These are phyloP conservation scores for Entonaema liquescens DNA, from an alignment of 495 filamentous ascomycete species.

Conservation along the genomic window DNA sequence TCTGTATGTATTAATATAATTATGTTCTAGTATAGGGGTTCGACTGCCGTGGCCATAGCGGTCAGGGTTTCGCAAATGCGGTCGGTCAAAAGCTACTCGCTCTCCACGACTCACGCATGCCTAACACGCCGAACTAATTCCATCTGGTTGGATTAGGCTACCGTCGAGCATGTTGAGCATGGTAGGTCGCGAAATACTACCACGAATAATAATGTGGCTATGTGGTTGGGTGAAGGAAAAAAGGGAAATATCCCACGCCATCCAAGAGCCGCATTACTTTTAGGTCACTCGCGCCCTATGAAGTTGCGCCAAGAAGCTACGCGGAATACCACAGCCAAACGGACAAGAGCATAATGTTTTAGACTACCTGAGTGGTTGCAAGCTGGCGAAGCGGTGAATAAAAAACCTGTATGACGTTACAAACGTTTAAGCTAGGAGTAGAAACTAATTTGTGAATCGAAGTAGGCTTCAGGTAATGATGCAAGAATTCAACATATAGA, in stretches of 20 bases:
- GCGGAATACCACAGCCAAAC: neutral
- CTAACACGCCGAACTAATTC: neutral
- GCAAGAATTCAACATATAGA: neutral
- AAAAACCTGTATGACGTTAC: neutral
- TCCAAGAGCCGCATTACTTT: neutral
- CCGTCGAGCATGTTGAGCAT: neutral
- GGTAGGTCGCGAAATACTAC: neutral
- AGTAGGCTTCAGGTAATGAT: neutral
- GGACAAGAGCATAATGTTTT: neutral
- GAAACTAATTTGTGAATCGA: neutral
- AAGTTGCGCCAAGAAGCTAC: neutral
- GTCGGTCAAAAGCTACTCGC: too few relatives aligned
- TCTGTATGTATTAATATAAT: too few relatives aligned
- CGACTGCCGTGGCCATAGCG: too few relatives aligned
- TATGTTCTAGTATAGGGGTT: too few relatives aligned
- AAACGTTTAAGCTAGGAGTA: neutral
- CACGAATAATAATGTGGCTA: neutral
- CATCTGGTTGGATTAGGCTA: neutral
- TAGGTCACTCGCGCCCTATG: neutral
- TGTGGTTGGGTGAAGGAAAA: neutral
- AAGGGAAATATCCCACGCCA: neutral
- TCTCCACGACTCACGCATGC: too few relatives aligned
- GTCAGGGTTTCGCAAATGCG: too few relatives aligned
- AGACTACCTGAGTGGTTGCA: neutral
- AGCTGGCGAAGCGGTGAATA: conserved; percentile 22